A percentile compares a stretch with the other conserved stretches of the same genome.
Evolutionary conservation across 257 asterid species (phyloP).

Genomic region (Datura wrightii): DNA sequence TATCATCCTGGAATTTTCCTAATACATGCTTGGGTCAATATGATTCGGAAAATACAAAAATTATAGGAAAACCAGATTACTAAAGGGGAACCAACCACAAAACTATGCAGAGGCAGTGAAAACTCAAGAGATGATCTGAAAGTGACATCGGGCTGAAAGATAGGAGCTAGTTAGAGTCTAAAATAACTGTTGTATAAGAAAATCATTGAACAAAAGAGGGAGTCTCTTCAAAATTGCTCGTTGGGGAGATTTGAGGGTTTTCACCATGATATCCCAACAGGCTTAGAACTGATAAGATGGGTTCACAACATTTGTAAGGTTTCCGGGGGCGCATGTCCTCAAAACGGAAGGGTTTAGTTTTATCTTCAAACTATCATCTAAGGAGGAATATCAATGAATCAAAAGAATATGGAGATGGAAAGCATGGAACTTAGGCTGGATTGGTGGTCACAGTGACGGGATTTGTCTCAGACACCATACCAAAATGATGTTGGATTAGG

Average conservation of each 20-base stretch:
- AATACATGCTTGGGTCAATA: neutral
- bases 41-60: neutral
- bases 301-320: neutral
- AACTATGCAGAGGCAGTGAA: neutral
- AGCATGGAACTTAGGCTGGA: neutral
- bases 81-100: neutral
- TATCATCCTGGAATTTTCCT: neutral
- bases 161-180: neutral
- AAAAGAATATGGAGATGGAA: slow-evolving; percentile 10
- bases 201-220: slow-evolving; percentile 1
- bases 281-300: slow-evolving; percentile 6
- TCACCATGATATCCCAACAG: neutral
- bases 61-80: too few species aligned
- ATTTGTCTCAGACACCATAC: neutral
- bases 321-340: neutral
- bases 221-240: neutral
- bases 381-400: neutral
- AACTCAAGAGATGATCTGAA: slow-evolving; percentile 10
- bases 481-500: neutral
- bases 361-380: too few species aligned
- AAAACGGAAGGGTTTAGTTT: neutral
- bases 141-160: neutral
- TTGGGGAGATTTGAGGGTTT: neutral
- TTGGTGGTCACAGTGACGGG: neutral
- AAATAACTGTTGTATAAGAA: neutral